A percentile compares a stretch with the other conserved stretches of the same genome.
These are phyloP conservation scores for Ephemerocybe angulata DNA, from an alignment of 768 basidiomycete species.

Conservation along the genomic window DNA sequence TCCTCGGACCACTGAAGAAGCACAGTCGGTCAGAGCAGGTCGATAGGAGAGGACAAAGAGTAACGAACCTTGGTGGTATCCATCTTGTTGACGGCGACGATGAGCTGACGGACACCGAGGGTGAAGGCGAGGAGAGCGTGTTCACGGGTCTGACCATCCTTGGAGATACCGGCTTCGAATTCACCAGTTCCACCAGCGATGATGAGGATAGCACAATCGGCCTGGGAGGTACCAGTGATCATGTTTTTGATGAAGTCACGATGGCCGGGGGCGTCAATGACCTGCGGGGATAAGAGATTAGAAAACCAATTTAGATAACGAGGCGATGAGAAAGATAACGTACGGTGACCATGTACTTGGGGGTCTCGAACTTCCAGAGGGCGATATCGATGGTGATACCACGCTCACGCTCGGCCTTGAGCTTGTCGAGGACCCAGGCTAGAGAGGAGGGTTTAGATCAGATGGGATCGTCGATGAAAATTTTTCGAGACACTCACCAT, in stretches of 20 bases:
- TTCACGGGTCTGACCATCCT: conserved; percentile 99
- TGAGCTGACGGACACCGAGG: conserved; percentile 99
- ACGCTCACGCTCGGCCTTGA: conserved; percentile 99
- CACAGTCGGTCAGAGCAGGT: conserved; percentile 2
- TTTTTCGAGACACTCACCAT: conserved; percentile 55
- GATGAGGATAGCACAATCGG: conserved; percentile 99
- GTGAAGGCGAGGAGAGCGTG: conserved; percentile 99
- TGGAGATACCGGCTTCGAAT: conserved; percentile 99
- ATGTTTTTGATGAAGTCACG: conserved; percentile 99
- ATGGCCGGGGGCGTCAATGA: conserved; percentile 99
- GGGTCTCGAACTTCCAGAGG: conserved; percentile 99
- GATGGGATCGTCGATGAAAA: conserved; percentile 10
- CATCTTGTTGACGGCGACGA: conserved; percentile 99
- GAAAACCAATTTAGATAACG: conserved; percentile 14
- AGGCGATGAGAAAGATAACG: conserved; percentile 27
- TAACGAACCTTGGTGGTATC: conserved; percentile 88
- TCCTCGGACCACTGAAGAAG: conserved; percentile 88
- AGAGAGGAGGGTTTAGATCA: conserved; percentile 21
- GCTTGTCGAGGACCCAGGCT: conserved; percentile 99
- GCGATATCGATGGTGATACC: conserved; percentile 99
- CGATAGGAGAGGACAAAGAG: neutral
- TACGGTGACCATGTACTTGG: conserved; percentile 91
- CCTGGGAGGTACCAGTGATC: conserved; percentile 99
- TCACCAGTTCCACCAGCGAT: conserved; percentile 99
- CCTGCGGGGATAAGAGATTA: conserved; percentile 42